Evolutionary conservation across 164 flowering plant genomes (phyloP), one percentile per base, ranked within the genome.

Genomic region (Tinospora cordifolia): DNA sequence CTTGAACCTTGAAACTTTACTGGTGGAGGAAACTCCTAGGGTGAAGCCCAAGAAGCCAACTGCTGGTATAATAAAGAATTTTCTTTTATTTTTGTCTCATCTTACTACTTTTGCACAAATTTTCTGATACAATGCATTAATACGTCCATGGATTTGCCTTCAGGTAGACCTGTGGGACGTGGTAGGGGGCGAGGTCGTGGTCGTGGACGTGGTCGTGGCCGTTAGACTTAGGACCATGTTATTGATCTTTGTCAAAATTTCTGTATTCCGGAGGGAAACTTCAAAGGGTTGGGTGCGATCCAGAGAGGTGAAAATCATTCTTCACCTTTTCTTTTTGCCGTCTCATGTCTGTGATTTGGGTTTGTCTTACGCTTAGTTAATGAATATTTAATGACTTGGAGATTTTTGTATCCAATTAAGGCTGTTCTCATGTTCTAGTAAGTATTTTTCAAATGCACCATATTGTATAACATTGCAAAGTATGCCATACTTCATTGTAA

Each of bases 101-200:
- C 0, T 69, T 36, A 15, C 49, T 19, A 3, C 34, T 6, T 21
- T 25, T 25, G n/a, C 39, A 17, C 54, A 27, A 11, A 10, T 30
- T 30, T 30, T 30, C 36, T 30, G 36, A 30, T 30, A 30, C 4
- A 4, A 30, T 30, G 36, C 4, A 30, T 30, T 30, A 30, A 30
- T 30, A 30, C 36, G 26, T n/a, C 17, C 54, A 13, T 12, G 49
- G 1, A 7, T 63, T 58, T 58, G 5, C 64, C 24, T 39, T 65
- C 82, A 90, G 95, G 97, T 77, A 88, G 77, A 72, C 81, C 95
- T 73, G 12, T 87, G 81, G 97, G 97, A 34, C 97, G 97, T 49
- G 95, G 95, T 24, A 75, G 96, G 38, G 97, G 97, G 46, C 85
- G 98, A 22, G 96, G 98, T 12, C 96, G 98, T 51, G 94, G 98